A percentile compares a stretch with the other conserved stretches of the same genome.
These are phyloP conservation scores for Aspergillus jensenii DNA, from an alignment of 2,329 filamentous ascomycete genomes.

Conservation along the genomic window DNA sequence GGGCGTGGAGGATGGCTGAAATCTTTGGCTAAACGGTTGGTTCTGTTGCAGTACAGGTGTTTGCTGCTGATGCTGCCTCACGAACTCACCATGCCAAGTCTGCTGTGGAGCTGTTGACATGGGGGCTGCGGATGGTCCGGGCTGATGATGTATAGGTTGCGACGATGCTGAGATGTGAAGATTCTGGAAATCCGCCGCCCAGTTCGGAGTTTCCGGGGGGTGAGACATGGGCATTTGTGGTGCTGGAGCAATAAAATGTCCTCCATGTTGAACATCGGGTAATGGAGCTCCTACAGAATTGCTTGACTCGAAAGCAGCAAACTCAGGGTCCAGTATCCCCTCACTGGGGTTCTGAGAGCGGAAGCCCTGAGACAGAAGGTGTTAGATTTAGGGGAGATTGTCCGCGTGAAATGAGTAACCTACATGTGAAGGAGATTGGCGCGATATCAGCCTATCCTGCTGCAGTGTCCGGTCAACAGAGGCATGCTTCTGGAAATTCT, in stretches of 20 bases:
- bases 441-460: conserved; percentile 65
- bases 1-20: conserved; percentile 32
- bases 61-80: conserved; percentile 35
- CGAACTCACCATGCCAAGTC: conserved; percentile 64
- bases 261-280: conserved; percentile 39
- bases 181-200: conserved; percentile 50
- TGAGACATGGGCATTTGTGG: conserved; percentile 25
- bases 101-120: conserved; percentile 28
- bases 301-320: conserved; percentile 64
- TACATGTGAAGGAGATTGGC: conserved; percentile 58
- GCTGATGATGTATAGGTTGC: conserved; percentile 49
- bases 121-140: conserved; percentile 43
- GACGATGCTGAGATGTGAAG: conserved; percentile 41
- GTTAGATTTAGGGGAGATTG: conserved; percentile 5
- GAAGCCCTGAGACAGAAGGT: conserved; percentile 53
- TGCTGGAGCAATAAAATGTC: conserved; percentile 26
- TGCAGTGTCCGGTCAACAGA: conserved; percentile 69
- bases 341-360: conserved; percentile 57
- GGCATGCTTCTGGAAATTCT: conserved; percentile 70
- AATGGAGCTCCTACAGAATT: conserved; percentile 32
- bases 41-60: conserved; percentile 22
- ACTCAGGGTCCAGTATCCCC: conserved; percentile 63
- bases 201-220: conserved; percentile 30
- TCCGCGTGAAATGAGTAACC: conserved; percentile 12
- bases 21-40: conserved; percentile 20